Percentiles rank a stretch among this genome's conserved stretches.
phyloP scores from a whole-genome alignment of 257 asterid genomes.

The Linderniella brevidens region DNA sequence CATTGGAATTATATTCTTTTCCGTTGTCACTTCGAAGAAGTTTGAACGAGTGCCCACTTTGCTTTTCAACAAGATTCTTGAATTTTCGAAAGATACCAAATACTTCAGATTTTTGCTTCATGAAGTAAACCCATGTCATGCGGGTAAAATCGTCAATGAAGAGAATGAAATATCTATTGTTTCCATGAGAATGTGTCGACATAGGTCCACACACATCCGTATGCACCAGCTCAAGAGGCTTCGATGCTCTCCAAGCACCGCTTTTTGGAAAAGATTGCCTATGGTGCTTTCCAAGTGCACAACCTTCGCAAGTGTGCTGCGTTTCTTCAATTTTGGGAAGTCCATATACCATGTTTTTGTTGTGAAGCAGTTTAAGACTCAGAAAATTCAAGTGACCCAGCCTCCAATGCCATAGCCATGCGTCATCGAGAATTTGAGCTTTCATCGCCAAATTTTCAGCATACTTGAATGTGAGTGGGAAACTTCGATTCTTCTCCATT shows the following conservation, averaged over 20 bases:
- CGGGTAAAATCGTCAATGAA: background rate
- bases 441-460: background rate
- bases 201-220: background rate
- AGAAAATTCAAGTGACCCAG: background rate
- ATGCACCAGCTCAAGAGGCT: background rate
- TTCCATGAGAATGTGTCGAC: background rate
- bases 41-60: too few relatives aligned
- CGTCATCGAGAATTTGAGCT: background rate
- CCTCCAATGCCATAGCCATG: background rate
- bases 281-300: background rate
- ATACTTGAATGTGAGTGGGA: background rate
- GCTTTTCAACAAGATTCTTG: too few relatives aligned
- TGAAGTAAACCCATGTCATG: slow-evolving; percentile 1
- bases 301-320: background rate
- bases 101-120: background rate
- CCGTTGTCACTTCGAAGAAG: too few relatives aligned
- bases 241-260: background rate
- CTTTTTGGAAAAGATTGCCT: background rate
- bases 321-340: slow-evolving; percentile 1
- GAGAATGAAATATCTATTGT: background rate
- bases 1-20: too few relatives aligned
- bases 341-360: background rate
- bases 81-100: too few relatives aligned
- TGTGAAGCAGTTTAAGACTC: background rate
- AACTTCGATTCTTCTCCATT: slow-evolving; percentile 1